These are phyloP conservation scores for Cardiospermum halicacabum DNA, from an alignment of 345 rosid species.

Conservation along the genomic window DNA sequence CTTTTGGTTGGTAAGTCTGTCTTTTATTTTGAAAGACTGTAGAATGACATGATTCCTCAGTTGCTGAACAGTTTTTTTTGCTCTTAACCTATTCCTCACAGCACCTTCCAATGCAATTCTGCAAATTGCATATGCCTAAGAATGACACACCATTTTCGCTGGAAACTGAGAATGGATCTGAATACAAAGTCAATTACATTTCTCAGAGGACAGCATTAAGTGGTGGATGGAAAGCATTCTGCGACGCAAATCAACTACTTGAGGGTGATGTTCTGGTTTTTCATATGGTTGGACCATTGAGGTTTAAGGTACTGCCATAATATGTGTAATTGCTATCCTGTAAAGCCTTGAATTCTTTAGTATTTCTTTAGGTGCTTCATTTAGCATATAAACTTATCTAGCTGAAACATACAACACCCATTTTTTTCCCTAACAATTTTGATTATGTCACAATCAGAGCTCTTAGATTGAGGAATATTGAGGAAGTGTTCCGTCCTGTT, in stretches of 20 bases:
- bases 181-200: conserved; percentile 33
- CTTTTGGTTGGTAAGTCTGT: conserved; percentile 40
- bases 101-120: conserved; percentile 49
- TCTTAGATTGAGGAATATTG: background rate
- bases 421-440: no score
- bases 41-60: conserved; percentile 1
- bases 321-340: background rate
- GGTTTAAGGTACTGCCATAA: conserved; percentile 32
- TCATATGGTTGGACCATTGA: conserved; percentile 34
- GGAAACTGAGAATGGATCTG: conserved; percentile 34
- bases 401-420: background rate
- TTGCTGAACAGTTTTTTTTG: background rate
- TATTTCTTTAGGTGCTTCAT: background rate
- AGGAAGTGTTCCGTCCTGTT: no score
- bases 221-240: conserved; percentile 51
- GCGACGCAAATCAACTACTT: conserved; percentile 22
- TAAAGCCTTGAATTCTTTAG: background rate
- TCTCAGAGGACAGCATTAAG: conserved; percentile 42
- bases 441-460: no score
- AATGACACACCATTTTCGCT: conserved; percentile 25
- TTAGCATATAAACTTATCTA: background rate
- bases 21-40: conserved; percentile 8
- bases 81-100: conserved; percentile 20
- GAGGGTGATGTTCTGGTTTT: conserved; percentile 47
- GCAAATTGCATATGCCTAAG: conserved; percentile 40